A percentile compares a stretch with the other conserved stretches of the same genome.
phyloP scores from a whole-genome alignment of 805 yeast genomes.

The Hanseniaspora thailandica region DNA sequence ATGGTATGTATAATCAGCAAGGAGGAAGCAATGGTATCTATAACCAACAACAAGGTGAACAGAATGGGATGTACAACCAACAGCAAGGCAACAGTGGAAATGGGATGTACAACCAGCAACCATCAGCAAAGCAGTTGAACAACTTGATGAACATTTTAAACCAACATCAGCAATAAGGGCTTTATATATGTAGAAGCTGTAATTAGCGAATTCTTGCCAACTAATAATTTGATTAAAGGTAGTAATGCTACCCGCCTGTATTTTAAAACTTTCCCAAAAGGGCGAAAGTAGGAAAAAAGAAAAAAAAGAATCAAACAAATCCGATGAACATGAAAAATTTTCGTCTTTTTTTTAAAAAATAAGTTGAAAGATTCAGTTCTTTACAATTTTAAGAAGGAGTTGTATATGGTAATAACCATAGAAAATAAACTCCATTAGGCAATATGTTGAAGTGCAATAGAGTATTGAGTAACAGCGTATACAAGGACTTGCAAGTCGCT shows the following conservation, averaged over 20 bases:
- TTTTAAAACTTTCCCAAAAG: neutral
- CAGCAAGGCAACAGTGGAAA: slow-evolving; percentile 2
- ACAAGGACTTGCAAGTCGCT: slow-evolving; percentile 33
- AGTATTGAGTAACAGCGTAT: slow-evolving; percentile 15
- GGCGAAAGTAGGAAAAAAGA: neutral
- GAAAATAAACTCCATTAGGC: slow-evolving; percentile 4
- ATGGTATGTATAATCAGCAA: slow-evolving; percentile 16
- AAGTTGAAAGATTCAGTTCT: too few relatives aligned
- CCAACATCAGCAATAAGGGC: slow-evolving; percentile 26
- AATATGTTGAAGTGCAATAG: slow-evolving; percentile 19
- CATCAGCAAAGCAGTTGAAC: slow-evolving; percentile 28
- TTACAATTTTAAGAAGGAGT: too few relatives aligned
- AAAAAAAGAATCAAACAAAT: neutral
- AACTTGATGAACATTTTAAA: slow-evolving; percentile 35
- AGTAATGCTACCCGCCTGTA: too few relatives aligned
- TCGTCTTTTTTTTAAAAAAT: too few relatives aligned
- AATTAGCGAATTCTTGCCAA: too few relatives aligned
- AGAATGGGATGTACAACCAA: slow-evolving; percentile 2
- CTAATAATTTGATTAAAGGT: too few relatives aligned
- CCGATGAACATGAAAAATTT: neutral
- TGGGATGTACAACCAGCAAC: slow-evolving; percentile 14
- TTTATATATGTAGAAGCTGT: neutral
- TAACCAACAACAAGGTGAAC: neutral
- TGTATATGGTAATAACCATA: neutral
- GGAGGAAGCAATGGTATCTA: neutral